A percentile compares a stretch with the other conserved stretches of the same genome.
These are phyloP conservation scores for Backusella tuberculispora DNA, from an alignment of 192 early-diverging fungal species.

Conservation along the genomic window DNA sequence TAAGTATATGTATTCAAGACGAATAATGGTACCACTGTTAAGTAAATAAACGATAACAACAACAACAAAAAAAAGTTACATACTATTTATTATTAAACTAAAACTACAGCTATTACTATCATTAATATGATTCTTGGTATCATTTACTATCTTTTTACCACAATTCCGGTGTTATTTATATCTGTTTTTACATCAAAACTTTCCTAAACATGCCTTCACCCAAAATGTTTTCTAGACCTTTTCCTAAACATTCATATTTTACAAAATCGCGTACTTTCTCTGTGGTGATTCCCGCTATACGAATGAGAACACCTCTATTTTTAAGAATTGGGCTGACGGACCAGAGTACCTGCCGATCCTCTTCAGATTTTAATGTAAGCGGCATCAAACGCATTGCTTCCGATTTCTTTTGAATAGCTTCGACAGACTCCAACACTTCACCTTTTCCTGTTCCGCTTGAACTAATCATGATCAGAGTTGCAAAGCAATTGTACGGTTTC, in stretches of 20 bases:
- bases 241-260: slow-evolving; percentile 38
- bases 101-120: too few species aligned
- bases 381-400: slow-evolving; percentile 29
- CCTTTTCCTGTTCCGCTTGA: not conserved
- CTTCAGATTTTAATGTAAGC: slow-evolving; percentile 1
- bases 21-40: too few species aligned
- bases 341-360: slow-evolving; percentile 29
- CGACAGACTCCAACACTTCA: not conserved
- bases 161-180: not conserved
- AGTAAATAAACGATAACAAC: too few species aligned
- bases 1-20: too few species aligned
- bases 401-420: slow-evolving; percentile 24
- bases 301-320: slow-evolving; percentile 34
- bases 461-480: slow-evolving; percentile 59
- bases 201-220: slow-evolving; percentile 41
- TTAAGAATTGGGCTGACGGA: slow-evolving; percentile 27
- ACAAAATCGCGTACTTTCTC: slow-evolving; percentile 45
- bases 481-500: slow-evolving; percentile 62
- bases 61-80: too few species aligned
- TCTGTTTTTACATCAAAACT: slow-evolving; percentile 29
- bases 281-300: slow-evolving; percentile 42
- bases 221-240: slow-evolving; percentile 32
- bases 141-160: too few species aligned
- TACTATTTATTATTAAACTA: too few species aligned
- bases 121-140: too few species aligned